Evolutionary conservation across 2,329 filamentous ascomycete species (phyloP), one percentile per base, ranked within the genome.

Genomic region (Simplicillium sp.): DNA sequence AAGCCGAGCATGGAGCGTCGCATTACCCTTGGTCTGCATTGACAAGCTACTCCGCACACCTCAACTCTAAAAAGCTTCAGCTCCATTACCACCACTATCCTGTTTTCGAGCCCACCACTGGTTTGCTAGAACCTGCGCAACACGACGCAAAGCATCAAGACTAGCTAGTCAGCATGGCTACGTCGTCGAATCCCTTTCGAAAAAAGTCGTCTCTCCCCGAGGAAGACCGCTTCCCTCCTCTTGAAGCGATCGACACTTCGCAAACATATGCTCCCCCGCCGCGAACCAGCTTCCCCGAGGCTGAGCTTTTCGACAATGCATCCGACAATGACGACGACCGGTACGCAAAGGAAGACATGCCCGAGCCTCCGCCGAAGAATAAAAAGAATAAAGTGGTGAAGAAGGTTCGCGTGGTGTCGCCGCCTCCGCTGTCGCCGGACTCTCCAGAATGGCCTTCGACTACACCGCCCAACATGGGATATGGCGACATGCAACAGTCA

Each of bases 341-440:
- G 14, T 20, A 31, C 31, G 12, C 11, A 15, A 14, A 36, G 4
- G 20, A 35, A 25, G 28, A 35, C n/a, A 35, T 40, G 28, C 34
- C 34, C 34, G 20, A 37, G n/a, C 28, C 34, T 15, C 20, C 20
- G 5, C 20, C 20, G 20, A 43, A 29, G 35, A 37, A 13, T 13
- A 49, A 44, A 38, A 70, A 60, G 48, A 55, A 58, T 33, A 84
- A 73, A 65, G 66, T 76, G 32, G 68, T 74, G 44, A 83, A 84
- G 61, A 82, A 76, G 52, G 81, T 85, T 45, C 76, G 80, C 52
- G 73, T 82, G 8, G 70, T 80, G 54, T 80, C 77, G 34, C 78
- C 78, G 39, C 77, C 76, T 44, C 76, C 77, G 3, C 70, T 72
- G n/a, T 73, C 72, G 11, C 71, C 74, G 48, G 73, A 76, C 48